Conservation (phyloP, 192 early-diverging fungal genomes). For the Backusella australiensis region DNA sequence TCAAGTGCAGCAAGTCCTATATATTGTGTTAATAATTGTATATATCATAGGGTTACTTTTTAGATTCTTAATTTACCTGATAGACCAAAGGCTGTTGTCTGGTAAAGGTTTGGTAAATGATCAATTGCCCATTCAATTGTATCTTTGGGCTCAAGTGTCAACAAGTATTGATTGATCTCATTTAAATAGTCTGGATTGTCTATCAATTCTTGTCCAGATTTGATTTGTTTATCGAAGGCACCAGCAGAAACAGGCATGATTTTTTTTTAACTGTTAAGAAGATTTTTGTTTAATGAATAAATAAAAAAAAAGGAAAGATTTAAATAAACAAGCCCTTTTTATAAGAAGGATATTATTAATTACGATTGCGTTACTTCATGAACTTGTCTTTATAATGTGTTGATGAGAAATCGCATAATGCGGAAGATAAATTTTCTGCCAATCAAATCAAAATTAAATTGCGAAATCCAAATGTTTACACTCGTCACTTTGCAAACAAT, state of each 20-base stretch:
- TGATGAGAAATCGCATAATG: constrained; percentile 18
- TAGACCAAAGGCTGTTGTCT: constrained; percentile 93
- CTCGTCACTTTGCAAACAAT: constrained; percentile 15
- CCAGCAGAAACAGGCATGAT: constrained; percentile 31
- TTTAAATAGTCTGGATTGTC: constrained; percentile 58
- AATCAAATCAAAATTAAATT: constrained; percentile 26
- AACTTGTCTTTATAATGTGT: neutral
- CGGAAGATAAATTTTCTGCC: constrained; percentile 23
- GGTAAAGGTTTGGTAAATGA: constrained; percentile 78
- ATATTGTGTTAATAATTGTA: neutral
- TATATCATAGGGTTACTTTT: too few species aligned
- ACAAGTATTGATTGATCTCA: constrained; percentile 72
- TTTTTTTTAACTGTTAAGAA: neutral
- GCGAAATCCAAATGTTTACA: constrained; percentile 16
- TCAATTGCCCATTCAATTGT: constrained; percentile 87
- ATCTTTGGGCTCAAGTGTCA: constrained; percentile 67
- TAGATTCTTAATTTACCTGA: constrained; percentile 44
- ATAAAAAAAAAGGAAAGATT: neutral
- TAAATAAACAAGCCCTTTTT: neutral
- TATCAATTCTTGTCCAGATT: constrained; percentile 36
- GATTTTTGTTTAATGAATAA: neutral
- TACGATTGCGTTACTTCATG: neutral
- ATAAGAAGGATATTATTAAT: neutral
- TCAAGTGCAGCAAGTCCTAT: constrained; percentile 76
- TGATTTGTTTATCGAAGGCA: neutral